Conservation (phyloP, 1,139 yeast species). For the Pichia inconspicua region DNA sequence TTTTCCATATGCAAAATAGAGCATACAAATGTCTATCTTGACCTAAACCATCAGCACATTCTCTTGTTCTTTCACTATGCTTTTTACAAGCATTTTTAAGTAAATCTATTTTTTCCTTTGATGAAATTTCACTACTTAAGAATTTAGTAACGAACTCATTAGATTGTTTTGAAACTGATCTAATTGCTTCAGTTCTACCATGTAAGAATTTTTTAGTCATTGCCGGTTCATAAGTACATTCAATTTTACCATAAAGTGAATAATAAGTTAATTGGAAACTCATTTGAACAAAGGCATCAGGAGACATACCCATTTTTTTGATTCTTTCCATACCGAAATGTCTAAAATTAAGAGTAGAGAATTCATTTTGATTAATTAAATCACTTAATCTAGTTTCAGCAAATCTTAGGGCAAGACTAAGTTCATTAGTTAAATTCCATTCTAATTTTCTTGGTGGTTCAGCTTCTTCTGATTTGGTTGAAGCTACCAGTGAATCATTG, state of each 20-base stretch:
- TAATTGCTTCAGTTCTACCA: slow-evolving; percentile 87
- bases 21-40: slow-evolving; percentile 90
- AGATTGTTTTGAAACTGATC: slow-evolving; percentile 76
- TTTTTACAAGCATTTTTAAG: slow-evolving; percentile 61
- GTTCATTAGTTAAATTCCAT: slow-evolving; percentile 76
- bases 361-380: slow-evolving; percentile 83
- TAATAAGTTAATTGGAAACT: slow-evolving; percentile 90
- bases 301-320: slow-evolving; percentile 80
- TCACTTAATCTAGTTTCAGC: slow-evolving; percentile 88
- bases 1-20: slow-evolving; percentile 79
- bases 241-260: slow-evolving; percentile 86
- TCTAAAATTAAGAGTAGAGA: slow-evolving; percentile 70
- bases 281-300: slow-evolving; percentile 94
- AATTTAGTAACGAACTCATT: slow-evolving; percentile 78
- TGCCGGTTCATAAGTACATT: slow-evolving; percentile 92
- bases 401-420: slow-evolving; percentile 73
- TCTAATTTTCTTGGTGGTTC: slow-evolving; percentile 68
- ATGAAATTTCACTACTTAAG: slow-evolving; percentile 59
- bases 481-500: slow-evolving; percentile 28
- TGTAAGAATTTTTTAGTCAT: slow-evolving; percentile 85
- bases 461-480: background rate
- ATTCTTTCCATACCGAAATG: slow-evolving; percentile 70
- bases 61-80: slow-evolving; percentile 62
- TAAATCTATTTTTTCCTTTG: slow-evolving; percentile 51
- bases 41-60: slow-evolving; percentile 70